Percentiles rank a stretch among this genome's conserved stretches.
Evolutionary conservation across 148 eudicot species (phyloP).

Genomic region (Cornus florida): DNA sequence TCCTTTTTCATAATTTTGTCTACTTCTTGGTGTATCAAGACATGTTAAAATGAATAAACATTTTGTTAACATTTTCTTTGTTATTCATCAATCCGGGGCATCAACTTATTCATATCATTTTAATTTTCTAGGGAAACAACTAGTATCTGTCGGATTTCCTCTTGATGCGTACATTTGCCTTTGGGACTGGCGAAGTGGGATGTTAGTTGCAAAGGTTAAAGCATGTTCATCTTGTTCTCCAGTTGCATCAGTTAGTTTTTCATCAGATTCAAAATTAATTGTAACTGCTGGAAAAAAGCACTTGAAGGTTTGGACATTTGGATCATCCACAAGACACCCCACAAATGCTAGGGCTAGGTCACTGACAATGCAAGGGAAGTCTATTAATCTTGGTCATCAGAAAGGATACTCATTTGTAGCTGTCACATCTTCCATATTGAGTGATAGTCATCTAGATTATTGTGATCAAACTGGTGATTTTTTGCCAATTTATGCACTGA

Average conservation of each 20-base stretch:
- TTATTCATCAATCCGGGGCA: not conserved
- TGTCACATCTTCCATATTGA: constrained; percentile 32
- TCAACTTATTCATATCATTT: not conserved
- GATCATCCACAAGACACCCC: constrained; percentile 28
- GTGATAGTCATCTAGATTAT: constrained; percentile 11
- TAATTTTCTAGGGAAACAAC: constrained; percentile 32
- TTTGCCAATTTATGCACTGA: constrained; percentile 44
- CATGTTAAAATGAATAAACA: not conserved
- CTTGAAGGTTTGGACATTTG: constrained; percentile 46
- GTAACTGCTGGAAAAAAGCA: constrained; percentile 54
- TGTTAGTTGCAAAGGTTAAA: constrained; percentile 40
- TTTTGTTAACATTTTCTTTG: not conserved
- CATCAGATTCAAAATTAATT: constrained; percentile 44
- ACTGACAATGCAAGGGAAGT: constrained; percentile 32
- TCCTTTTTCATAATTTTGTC: not conserved
- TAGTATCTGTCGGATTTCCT: constrained; percentile 53
- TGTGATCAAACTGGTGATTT: constrained; percentile 23
- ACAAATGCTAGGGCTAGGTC: constrained; percentile 33
- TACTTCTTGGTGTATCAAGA: not conserved
- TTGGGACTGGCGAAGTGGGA: constrained; percentile 52
- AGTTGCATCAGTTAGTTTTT: constrained; percentile 45
- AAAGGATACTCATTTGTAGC: constrained; percentile 47
- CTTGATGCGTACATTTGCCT: constrained; percentile 56
- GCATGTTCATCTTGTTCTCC: constrained; percentile 43
- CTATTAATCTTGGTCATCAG: constrained; percentile 31